phyloP scores from a whole-genome alignment of 495 filamentous ascomycete genomes.

The Hamigera avellanea region DNA sequence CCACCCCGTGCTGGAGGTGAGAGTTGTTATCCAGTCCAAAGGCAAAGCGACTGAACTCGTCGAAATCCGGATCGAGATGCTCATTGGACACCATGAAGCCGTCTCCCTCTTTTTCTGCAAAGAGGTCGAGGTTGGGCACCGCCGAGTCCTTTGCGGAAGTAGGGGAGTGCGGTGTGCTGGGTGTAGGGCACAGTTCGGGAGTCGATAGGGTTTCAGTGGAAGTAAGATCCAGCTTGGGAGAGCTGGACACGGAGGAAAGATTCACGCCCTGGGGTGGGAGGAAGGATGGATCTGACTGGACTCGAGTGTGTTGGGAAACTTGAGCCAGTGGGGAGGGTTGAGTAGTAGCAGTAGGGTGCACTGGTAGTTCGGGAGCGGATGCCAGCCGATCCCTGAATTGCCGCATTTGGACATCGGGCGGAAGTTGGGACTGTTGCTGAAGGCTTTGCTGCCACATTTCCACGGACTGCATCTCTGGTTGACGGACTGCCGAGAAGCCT shows the following conservation, averaged over 20 bases:
- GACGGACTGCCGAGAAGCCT: constrained; percentile 10
- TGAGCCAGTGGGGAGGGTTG: constrained; percentile 10
- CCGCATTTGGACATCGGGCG: constrained; percentile 14
- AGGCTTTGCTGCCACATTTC: constrained; percentile 23
- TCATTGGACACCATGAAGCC: constrained; percentile 16
- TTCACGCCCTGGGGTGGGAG: constrained; percentile 1
- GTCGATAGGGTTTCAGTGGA: constrained; percentile 23
- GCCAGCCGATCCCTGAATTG: constrained; percentile 30
- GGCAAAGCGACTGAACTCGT: constrained; percentile 30
- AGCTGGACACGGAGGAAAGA: constrained; percentile 6
- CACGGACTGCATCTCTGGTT: constrained; percentile 15
- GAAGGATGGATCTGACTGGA: constrained; percentile 14
- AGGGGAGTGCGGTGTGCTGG: constrained; percentile 25
- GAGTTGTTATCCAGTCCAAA: constrained; percentile 16
- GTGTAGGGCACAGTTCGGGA: constrained; percentile 26
- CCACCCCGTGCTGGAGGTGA: constrained; percentile 10
- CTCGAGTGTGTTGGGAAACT: constrained; percentile 7
- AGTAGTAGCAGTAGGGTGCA: constrained; percentile 8
- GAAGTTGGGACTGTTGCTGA: constrained; percentile 17
- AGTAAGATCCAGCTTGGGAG: constrained; percentile 13
- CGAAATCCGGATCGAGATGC: constrained; percentile 18
- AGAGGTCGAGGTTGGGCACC: constrained; percentile 1
- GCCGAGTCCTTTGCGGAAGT: constrained; percentile 6
- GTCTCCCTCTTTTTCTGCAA: constrained; percentile 8
- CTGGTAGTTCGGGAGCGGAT: constrained; percentile 26